Conservation (phyloP, 495 filamentous ascomycete species). For the Podospora conica region DNA sequence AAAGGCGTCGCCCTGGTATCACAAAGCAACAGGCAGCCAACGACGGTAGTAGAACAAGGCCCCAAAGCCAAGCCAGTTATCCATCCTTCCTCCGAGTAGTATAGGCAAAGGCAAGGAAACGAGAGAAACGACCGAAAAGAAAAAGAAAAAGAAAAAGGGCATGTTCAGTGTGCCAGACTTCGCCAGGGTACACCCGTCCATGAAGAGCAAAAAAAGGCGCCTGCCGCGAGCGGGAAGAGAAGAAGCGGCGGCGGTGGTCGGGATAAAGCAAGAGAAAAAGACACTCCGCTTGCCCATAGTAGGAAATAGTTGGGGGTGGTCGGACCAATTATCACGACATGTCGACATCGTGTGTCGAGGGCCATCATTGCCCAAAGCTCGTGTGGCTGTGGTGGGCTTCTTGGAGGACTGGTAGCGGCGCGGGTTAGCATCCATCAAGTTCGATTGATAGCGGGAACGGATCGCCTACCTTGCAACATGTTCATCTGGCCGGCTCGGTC, state of each 20-base stretch:
- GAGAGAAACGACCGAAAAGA: neutral
- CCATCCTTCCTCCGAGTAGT: neutral
- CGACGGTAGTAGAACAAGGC: neutral
- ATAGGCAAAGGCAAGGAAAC: neutral
- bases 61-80: neutral
- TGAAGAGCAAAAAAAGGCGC: no score
- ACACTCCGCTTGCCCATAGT: neutral
- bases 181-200: no score
- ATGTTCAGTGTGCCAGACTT: neutral
- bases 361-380: constrained; percentile 32
- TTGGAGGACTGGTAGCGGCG: constrained; percentile 35
- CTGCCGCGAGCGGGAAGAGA: neutral
- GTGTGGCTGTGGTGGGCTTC: constrained; percentile 42
- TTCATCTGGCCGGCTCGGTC: constrained; percentile 64
- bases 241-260: neutral
- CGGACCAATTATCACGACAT: constrained; percentile 2
- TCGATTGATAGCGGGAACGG: neutral
- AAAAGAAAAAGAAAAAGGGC: neutral
- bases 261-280: neutral
- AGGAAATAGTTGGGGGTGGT: constrained; percentile 7
- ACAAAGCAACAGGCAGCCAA: neutral
- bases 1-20: neutral
- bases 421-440: constrained; percentile 12
- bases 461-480: constrained; percentile 58
- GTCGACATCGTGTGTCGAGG: neutral